Evolutionary conservation across 106 monocot genomes (phyloP), one percentile per base, ranked within the genome.

Genomic region (Apostasia shenzhenica): DNA sequence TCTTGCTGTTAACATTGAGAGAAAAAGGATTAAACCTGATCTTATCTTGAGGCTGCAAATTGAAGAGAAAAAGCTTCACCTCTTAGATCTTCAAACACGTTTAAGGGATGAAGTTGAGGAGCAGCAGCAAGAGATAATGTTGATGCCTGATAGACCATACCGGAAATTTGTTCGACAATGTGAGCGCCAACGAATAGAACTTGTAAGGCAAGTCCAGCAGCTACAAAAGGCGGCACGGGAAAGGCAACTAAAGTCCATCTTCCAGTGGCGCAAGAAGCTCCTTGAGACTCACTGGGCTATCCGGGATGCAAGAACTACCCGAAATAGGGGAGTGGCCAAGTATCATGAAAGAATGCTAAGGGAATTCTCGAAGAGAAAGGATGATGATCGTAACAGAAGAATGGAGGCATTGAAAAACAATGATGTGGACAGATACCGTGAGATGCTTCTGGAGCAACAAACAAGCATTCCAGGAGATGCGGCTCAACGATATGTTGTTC

Each of bases 391-490:
- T 48, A 90, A 80, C 73, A 97, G 81, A 83, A 89, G 97, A 76
- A 87, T 97, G 92, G 97, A 97, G 77, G 92, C 97, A 41, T 73
- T 97, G 79, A 97, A 97, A 66, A 97, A 97, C 75, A 97, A 97
- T 77, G 97, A 97, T 75, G 92, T 97, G 3, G 89, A 92, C 76
- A 81, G 92, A 77, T 97, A 92, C 69, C 82, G 89, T 59, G 86
- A 97, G 72, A 97, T 97, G 85, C 66, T 97, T 57, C 70, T 97
- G 54, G 97, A 97, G 73, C 97, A 97, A 60, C 97, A 97, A 69
- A 86, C 82, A 13, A 87, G 78, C 72, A 76, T 92, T 73, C 82
- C 89, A 44, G 97, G 89, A 58, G 92, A 97, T 77, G 84, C 87
- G 62, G 68, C 97, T 50, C 85, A 92, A 65, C 55, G 92, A 10